phyloP scores from a whole-genome alignment of 2,329 filamentous ascomycete genomes.

The Emericellopsis atlantica region DNA sequence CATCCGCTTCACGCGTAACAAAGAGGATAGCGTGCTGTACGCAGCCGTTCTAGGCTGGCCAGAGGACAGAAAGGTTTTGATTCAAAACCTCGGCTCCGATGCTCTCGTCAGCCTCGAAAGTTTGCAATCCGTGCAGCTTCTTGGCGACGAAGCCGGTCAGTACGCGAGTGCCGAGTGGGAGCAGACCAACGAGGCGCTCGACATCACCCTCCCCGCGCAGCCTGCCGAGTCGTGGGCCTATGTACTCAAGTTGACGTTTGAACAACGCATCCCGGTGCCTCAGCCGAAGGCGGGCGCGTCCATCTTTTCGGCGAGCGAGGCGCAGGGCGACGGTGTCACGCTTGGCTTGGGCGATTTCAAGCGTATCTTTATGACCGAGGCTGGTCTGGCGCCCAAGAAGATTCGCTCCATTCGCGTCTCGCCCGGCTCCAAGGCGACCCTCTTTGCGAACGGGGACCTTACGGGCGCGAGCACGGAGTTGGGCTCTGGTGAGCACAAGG shows the following conservation, averaged over 20 bases:
- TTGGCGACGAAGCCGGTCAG: conserved; percentile 3
- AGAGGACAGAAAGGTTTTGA: conserved; percentile 1
- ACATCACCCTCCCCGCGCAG: conserved; percentile 4
- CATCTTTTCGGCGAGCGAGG: conserved; percentile 1
- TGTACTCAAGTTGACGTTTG: conserved; percentile 6
- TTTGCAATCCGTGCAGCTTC: conserved; percentile 1
- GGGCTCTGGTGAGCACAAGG: too few species aligned
- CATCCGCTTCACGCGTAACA: conserved; percentile 5
- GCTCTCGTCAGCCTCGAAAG: conserved; percentile 1
- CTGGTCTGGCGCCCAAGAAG: conserved; percentile 1
- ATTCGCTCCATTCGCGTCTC: neutral
- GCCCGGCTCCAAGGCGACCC: too few species aligned
- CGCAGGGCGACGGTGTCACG: conserved; percentile 2
- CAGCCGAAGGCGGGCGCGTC: conserved; percentile 3
- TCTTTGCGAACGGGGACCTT: too few species aligned
- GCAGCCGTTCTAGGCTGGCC: conserved; percentile 6
- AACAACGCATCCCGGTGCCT: conserved; percentile 4
- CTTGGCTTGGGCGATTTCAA: conserved; percentile 3
- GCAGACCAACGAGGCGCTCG: conserved; percentile 3
- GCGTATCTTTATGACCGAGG: conserved; percentile 1
- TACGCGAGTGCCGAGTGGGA: conserved; percentile 3
- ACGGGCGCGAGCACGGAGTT: too few species aligned
- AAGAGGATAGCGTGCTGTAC: conserved; percentile 4
- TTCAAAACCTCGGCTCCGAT: conserved; percentile 4
- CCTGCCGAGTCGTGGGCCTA: conserved; percentile 5